Conservation (phyloP, 2,329 filamentous ascomycete genomes). For the Penicillium sp. region DNA sequence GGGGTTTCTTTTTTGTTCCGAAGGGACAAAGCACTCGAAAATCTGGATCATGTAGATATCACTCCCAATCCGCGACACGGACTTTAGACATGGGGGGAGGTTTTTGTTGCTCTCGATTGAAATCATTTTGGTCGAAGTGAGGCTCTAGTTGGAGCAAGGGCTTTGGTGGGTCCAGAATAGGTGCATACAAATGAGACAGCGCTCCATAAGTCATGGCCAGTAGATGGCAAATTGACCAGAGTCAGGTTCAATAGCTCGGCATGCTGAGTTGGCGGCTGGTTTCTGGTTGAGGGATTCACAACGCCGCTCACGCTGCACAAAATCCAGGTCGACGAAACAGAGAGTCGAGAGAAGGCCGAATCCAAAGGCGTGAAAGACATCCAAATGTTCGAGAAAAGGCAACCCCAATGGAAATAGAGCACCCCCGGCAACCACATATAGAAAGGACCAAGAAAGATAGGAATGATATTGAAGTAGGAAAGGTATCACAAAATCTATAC, state of each 20-base stretch:
- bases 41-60: slow-evolving; percentile 8
- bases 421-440: neutral
- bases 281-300: neutral
- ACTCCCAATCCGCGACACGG: slow-evolving; percentile 10
- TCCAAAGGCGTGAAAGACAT: neutral
- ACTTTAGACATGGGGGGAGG: slow-evolving; percentile 6
- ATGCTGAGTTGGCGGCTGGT: neutral
- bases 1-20: slow-evolving; percentile 18
- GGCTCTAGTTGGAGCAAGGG: neutral
- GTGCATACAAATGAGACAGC: neutral
- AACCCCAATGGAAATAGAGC: neutral
- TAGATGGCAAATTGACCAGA: neutral
- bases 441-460: slow-evolving; percentile 21
- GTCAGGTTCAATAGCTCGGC: neutral
- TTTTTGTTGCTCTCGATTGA: slow-evolving; percentile 2
- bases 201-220: neutral
- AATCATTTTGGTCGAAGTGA: neutral
- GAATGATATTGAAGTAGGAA: slow-evolving; percentile 27
- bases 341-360: neutral
- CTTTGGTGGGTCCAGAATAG: neutral
- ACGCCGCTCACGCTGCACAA: neutral
- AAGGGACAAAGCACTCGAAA: slow-evolving; percentile 17
- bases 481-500: slow-evolving; percentile 5
- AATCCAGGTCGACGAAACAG: neutral
- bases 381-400: neutral